Evolutionary conservation across 495 filamentous ascomycete species (phyloP).

Genomic region (Hypoxylon intermedium): DNA sequence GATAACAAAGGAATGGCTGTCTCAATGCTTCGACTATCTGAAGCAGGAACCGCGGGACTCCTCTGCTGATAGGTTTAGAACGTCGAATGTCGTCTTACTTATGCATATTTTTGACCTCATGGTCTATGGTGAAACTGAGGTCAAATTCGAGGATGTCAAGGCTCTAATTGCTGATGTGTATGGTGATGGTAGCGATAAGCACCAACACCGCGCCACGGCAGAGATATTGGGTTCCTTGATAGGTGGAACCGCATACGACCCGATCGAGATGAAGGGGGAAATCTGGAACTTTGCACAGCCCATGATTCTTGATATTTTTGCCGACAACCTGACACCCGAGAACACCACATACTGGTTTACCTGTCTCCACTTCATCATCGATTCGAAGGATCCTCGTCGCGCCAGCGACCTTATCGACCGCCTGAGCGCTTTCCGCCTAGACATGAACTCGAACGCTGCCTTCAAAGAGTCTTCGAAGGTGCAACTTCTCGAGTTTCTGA

Average conservation of each 20-base stretch:
- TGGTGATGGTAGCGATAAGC: slow-evolving; percentile 94
- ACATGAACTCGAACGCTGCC: slow-evolving; percentile 93
- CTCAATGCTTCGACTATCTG: slow-evolving; percentile 85
- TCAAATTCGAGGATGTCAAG: slow-evolving; percentile 87
- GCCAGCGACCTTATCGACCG: slow-evolving; percentile 85
- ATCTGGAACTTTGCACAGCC: slow-evolving; percentile 93
- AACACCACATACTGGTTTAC: slow-evolving; percentile 94
- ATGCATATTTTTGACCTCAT: slow-evolving; percentile 89
- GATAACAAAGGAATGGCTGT: slow-evolving; percentile 84
- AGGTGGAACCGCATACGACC: slow-evolving; percentile 73
- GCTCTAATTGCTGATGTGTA: slow-evolving; percentile 75
- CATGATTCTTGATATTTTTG: slow-evolving; percentile 82
- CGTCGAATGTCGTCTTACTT: slow-evolving; percentile 82
- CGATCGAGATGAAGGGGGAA: slow-evolving; percentile 68
- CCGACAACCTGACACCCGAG: slow-evolving; percentile 90
- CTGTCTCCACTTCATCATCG: slow-evolving; percentile 84
- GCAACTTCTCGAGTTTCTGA: slow-evolving; percentile 84
- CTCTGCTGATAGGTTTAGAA: slow-evolving; percentile 83
- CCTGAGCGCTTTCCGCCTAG: slow-evolving; percentile 83
- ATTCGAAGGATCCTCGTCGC: slow-evolving; percentile 81
- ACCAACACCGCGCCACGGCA: slow-evolving; percentile 94
- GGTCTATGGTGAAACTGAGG: slow-evolving; percentile 72
- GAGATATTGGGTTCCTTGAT: slow-evolving; percentile 92
- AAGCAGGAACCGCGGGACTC: slow-evolving; percentile 96
- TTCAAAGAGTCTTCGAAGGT: slow-evolving; percentile 99